phyloP scores from a whole-genome alignment of 1,139 yeast species.

The Lipomyces yarrowii region DNA sequence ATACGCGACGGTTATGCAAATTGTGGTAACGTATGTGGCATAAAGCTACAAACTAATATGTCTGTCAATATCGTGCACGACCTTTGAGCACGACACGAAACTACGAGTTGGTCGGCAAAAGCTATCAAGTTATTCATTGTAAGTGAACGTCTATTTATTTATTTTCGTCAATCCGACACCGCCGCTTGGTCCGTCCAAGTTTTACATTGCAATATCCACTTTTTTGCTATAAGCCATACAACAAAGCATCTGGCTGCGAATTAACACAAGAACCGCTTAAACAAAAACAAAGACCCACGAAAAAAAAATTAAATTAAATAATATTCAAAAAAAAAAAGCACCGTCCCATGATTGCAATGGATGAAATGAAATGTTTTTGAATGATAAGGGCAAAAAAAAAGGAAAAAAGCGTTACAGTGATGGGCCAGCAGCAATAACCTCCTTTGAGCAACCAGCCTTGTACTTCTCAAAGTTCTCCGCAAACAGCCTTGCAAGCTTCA shows the following conservation, averaged over 20 bases:
- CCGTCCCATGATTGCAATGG: background rate
- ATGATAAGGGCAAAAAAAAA: background rate
- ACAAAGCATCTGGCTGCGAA: background rate
- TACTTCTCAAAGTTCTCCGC: constrained; percentile 85
- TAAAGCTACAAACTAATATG: no score
- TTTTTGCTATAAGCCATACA: background rate
- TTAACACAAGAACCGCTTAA: background rate
- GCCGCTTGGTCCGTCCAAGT: background rate
- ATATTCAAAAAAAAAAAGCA: background rate
- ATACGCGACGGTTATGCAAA: no score
- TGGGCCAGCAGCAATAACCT: constrained; percentile 95
- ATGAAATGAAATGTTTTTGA: background rate
- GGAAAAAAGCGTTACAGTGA: constrained; percentile 21
- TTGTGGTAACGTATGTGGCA: no score
- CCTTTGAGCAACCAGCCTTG: constrained; percentile 77
- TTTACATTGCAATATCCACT: background rate
- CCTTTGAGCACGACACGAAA: background rate
- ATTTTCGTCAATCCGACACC: background rate
- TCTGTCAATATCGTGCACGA: no score
- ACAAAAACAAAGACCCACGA: background rate
- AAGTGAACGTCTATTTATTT: no score
- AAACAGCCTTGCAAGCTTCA: constrained; percentile 74
- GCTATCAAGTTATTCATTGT: no score
- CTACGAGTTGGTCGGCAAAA: background rate
- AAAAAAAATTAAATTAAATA: background rate